These are phyloP conservation scores for Anastatica hierochuntica DNA, from an alignment of 345 rosid species.

Conservation along the genomic window DNA sequence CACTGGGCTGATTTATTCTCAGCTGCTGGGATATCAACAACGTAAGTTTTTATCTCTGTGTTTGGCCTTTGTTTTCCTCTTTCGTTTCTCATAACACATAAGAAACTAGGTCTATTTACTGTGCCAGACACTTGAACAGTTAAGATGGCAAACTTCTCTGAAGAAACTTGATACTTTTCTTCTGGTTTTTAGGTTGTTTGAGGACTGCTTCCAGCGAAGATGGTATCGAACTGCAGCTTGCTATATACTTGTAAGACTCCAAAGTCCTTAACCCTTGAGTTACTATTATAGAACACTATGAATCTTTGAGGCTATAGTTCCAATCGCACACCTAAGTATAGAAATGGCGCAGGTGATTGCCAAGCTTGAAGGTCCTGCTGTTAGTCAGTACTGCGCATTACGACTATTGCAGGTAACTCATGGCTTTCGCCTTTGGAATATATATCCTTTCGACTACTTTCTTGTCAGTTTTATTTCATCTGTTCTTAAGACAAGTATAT, in stretches of 20 bases:
- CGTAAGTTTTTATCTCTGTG: slow-evolving; percentile 36
- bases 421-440: too few relatives aligned
- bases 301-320: background rate
- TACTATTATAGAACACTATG: background rate
- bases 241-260: slow-evolving; percentile 78
- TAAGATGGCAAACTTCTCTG: too few relatives aligned
- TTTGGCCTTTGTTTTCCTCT: background rate
- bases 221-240: slow-evolving; percentile 99
- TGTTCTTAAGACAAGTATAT: slow-evolving; percentile 8
- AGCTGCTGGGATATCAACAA: slow-evolving; percentile 98
- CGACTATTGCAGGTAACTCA: slow-evolving; percentile 92
- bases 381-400: slow-evolving; percentile 92
- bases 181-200: slow-evolving; percentile 61
- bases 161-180: slow-evolving; percentile 8
- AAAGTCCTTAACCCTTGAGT: slow-evolving; percentile 10
- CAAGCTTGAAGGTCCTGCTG: slow-evolving; percentile 97
- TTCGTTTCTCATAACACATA: background rate
- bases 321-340: background rate
- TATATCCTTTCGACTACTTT: background rate
- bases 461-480: background rate
- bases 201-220: slow-evolving; percentile 95
- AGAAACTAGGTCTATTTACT: background rate
- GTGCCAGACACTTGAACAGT: too few relatives aligned
- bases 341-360: slow-evolving; percentile 66
- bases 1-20: slow-evolving; percentile 95